phyloP scores from a whole-genome alignment of 2,329 filamentous ascomycete genomes.

The Fusarium chaquense region DNA sequence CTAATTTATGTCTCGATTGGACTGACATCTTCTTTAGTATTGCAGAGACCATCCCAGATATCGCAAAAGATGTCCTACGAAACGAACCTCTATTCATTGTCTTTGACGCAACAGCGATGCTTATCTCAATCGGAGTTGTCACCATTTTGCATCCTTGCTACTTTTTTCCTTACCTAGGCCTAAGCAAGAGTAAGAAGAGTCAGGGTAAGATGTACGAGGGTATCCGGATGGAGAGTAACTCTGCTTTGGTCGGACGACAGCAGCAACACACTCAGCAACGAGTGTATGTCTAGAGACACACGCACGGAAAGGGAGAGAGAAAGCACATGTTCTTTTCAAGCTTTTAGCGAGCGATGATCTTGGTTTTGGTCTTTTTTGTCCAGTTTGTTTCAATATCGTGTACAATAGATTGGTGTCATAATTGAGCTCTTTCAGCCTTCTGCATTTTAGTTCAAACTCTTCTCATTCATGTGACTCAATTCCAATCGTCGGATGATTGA shows the following conservation, averaged over 20 bases:
- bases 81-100: conserved; percentile 38
- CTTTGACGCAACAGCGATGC: conserved; percentile 28
- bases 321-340: background rate
- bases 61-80: conserved; percentile 19
- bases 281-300: background rate
- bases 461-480: background rate
- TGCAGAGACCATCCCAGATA: conserved; percentile 27
- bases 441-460: conserved; percentile 21
- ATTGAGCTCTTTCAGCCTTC: background rate
- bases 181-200: conserved; percentile 20
- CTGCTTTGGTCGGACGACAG: conserved; percentile 10
- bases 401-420: background rate
- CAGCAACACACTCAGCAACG: conserved; percentile 7
- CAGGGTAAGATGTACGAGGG: conserved; percentile 19
- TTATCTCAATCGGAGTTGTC: conserved; percentile 25
- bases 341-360: background rate
- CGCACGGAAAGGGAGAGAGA: background rate
- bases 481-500: background rate
- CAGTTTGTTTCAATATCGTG: background rate
- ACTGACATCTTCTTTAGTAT: conserved; percentile 14
- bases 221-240: conserved; percentile 16
- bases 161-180: conserved; percentile 34
- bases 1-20: accelerated
- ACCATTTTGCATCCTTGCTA: conserved; percentile 29
- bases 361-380: background rate